Percentiles rank a stretch among this genome's conserved stretches.
Conservation (phyloP, 2,329 filamentous ascomycete species). For the Colletotrichum neosansevieriae region DNA sequence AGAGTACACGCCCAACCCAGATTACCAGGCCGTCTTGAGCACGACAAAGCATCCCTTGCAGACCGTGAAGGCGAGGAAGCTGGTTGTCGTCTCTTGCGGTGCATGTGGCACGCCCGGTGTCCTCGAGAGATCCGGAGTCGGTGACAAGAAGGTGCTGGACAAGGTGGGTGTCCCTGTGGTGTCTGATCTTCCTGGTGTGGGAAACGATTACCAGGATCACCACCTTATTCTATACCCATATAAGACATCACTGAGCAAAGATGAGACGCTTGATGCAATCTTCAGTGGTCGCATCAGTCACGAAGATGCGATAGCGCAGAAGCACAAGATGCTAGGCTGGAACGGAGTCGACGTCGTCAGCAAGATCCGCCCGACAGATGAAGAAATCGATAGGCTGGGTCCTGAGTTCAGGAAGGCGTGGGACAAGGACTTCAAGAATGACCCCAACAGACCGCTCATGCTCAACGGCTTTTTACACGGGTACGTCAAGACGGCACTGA, state of each 20-base stretch:
- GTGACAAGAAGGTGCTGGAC: conserved; percentile 48
- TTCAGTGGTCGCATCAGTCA: conserved; percentile 42
- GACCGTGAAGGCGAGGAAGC: conserved; percentile 55
- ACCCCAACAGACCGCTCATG: conserved; percentile 44
- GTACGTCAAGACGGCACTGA: conserved; percentile 15
- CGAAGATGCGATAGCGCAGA: conserved; percentile 42
- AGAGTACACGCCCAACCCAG: conserved; percentile 63
- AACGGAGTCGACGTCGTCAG: conserved; percentile 65
- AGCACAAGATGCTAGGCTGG: conserved; percentile 60
- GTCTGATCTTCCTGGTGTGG: conserved; percentile 43
- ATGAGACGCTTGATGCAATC: conserved; percentile 57
- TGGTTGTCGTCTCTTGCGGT: conserved; percentile 58
- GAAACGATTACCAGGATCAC: conserved; percentile 60
- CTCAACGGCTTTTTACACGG: conserved; percentile 42
- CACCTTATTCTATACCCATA: conserved; percentile 65
- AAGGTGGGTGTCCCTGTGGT: conserved; percentile 41
- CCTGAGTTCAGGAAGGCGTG: conserved; percentile 62
- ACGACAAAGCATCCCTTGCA: conserved; percentile 33
- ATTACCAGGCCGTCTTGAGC: conserved; percentile 42
- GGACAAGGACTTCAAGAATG: conserved; percentile 60
- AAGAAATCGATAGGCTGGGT: conserved; percentile 63
- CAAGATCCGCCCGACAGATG: conserved; percentile 66
- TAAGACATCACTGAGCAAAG: conserved; percentile 55
- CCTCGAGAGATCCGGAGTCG: conserved; percentile 65
- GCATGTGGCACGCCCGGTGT: conserved; percentile 59